Conservation (phyloP, 805 yeast genomes). For the Saccharomycopsis babjevae region DNA sequence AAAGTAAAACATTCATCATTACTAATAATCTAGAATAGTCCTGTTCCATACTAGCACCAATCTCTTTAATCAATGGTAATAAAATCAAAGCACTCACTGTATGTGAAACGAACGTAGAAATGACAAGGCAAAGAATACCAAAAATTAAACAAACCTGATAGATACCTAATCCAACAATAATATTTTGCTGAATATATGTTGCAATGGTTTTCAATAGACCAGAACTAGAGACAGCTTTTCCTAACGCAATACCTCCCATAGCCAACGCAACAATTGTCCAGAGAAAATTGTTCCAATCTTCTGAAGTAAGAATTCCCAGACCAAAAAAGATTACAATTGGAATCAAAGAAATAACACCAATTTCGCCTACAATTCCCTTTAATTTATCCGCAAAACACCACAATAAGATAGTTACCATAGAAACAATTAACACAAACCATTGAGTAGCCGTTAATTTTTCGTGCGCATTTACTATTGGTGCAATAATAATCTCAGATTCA, state of each 20-base stretch:
- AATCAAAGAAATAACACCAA: slow-evolving; percentile 87
- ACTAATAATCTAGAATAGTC: slow-evolving; percentile 86
- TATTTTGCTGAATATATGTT: slow-evolving; percentile 41
- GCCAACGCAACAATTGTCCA: slow-evolving; percentile 95
- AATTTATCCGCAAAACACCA: slow-evolving; percentile 86
- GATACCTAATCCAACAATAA: slow-evolving; percentile 54
- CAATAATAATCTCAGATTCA: neutral
- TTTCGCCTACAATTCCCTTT: slow-evolving; percentile 72
- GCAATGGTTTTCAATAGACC: slow-evolving; percentile 82
- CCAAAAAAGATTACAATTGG: slow-evolving; percentile 86
- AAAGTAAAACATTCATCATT: slow-evolving; percentile 51
- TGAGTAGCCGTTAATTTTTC: slow-evolving; percentile 67
- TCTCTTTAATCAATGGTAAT: slow-evolving; percentile 80
- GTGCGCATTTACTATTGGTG: slow-evolving; percentile 13
- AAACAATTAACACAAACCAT: slow-evolving; percentile 59
- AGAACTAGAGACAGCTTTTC: slow-evolving; percentile 87
- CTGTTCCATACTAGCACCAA: slow-evolving; percentile 55
- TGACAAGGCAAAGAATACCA: slow-evolving; percentile 67
- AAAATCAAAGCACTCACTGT: slow-evolving; percentile 94
- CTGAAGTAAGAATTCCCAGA: slow-evolving; percentile 73
- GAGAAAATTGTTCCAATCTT: slow-evolving; percentile 88
- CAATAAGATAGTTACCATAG: slow-evolving; percentile 60
- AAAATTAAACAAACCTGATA: slow-evolving; percentile 68
- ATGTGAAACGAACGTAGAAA: slow-evolving; percentile 96
- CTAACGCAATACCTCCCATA: slow-evolving; percentile 96